Conservation (phyloP, 768 basidiomycete species). For the Lactarius quietus region DNA sequence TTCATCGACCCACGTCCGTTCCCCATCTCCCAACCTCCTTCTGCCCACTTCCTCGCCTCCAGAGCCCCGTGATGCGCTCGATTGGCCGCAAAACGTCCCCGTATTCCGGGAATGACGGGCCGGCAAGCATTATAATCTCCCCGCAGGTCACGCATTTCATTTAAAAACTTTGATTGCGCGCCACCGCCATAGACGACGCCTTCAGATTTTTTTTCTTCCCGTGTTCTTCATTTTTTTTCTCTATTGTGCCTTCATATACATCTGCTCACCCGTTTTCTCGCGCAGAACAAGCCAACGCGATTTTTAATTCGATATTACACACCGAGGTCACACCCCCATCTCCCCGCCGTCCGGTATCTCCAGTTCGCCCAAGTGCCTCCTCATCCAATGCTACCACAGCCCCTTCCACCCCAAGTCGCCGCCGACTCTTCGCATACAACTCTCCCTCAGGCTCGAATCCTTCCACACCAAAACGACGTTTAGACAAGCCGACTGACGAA, state of each 20-base stretch:
- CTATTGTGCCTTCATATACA: conserved; percentile 17
- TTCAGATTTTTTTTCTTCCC: background rate
- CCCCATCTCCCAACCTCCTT: background rate
- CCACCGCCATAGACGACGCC: background rate
- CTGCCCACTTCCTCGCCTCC: background rate
- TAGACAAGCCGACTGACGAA: conserved; percentile 84
- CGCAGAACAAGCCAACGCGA: conserved; percentile 78
- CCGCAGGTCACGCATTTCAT: background rate
- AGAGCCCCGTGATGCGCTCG: background rate
- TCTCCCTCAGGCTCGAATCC: conserved; percentile 54
- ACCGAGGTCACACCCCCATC: conserved; percentile 74
- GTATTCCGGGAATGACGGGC: conserved; percentile 12
- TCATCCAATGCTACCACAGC: conserved; percentile 30
- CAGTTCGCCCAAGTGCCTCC: conserved; percentile 33
- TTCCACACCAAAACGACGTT: conserved; percentile 50
- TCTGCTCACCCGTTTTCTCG: conserved; percentile 21
- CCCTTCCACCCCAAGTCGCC: conserved; percentile 45
- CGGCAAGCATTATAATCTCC: background rate
- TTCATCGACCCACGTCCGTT: background rate
- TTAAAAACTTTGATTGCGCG: background rate
- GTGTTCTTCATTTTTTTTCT: background rate
- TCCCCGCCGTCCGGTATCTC: conserved; percentile 60
- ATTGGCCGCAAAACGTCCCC: background rate
- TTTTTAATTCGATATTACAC: conserved; percentile 74
- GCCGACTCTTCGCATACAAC: conserved; percentile 66